These are phyloP conservation scores for Kluyveromyces siamensis DNA, from an alignment of 805 yeast genomes.

Conservation along the genomic window DNA sequence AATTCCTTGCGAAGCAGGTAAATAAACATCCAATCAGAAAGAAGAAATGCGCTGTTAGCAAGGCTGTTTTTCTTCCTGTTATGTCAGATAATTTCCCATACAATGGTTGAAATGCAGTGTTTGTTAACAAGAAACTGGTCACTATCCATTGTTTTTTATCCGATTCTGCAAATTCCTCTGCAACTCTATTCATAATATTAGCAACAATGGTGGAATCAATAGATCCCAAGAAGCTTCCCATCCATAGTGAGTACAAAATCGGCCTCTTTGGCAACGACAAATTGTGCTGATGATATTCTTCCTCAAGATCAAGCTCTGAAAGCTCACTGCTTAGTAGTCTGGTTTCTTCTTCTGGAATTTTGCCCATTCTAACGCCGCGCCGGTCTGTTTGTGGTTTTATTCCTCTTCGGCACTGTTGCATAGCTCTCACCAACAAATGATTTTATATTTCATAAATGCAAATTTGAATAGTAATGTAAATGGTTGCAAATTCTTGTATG, in stretches of 20 bases:
- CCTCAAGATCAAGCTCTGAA: conserved; percentile 11
- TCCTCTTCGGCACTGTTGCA: conserved; percentile 8
- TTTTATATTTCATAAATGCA: too few species aligned
- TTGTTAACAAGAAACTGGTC: conserved; percentile 52
- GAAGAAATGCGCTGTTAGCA: conserved; percentile 33
- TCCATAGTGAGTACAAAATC: conserved; percentile 34
- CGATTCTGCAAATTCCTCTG: conserved; percentile 40
- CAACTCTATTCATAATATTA: conserved; percentile 39
- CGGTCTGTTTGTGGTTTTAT: conserved; percentile 11
- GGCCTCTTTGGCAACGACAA: conserved; percentile 22
- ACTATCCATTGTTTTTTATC: conserved; percentile 55
- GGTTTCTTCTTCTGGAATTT: conserved; percentile 3
- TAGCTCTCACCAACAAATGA: too few species aligned
- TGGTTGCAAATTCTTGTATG: too few species aligned
- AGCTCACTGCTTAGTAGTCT: conserved; percentile 2
- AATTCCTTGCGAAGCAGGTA: conserved; percentile 29
- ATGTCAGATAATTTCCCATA: conserved; percentile 53
- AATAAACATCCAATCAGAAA: conserved; percentile 40
- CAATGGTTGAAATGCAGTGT: conserved; percentile 59
- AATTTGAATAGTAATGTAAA: too few species aligned
- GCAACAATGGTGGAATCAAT: conserved; percentile 41
- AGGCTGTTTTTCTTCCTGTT: conserved; percentile 40
- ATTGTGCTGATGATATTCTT: conserved; percentile 20
- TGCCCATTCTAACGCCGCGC: conserved; percentile 3
- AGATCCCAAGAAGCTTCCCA: conserved; percentile 39